Evolutionary conservation across 441 rosid species (phyloP).

Genomic region (Daphne laureola): DNA sequence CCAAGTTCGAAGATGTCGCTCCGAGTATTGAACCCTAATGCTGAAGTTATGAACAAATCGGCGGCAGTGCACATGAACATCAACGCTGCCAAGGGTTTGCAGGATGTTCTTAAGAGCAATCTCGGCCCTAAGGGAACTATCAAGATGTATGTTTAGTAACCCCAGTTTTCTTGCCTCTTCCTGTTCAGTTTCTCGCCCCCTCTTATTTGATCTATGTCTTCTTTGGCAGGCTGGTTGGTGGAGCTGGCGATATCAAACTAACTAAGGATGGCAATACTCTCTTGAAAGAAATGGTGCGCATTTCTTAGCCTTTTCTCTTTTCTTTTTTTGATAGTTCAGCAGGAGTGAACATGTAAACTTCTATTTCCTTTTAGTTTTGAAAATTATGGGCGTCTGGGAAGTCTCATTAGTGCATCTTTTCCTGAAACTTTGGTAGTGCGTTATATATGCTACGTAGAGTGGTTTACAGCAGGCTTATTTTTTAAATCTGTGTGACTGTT

Average conservation of each 20-base stretch:
- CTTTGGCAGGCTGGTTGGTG: conserved; percentile 80
- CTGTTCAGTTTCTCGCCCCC: not conserved
- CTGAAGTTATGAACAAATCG: conserved; percentile 96
- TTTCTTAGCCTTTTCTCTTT: too few relatives aligned
- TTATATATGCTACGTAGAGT: too few relatives aligned
- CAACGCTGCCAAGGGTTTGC: conserved; percentile 94
- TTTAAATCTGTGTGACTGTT: too few relatives aligned
- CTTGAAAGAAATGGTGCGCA: conserved; percentile 80
- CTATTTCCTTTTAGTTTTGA: not conserved
- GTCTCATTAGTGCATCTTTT: too few relatives aligned
- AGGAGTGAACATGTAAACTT: too few relatives aligned
- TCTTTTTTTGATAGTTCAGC: too few relatives aligned
- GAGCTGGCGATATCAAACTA: conserved; percentile 93
- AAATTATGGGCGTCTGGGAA: not conserved
- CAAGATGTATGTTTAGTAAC: conserved; percentile 50
- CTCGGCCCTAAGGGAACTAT: conserved; percentile 98
- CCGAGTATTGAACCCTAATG: conserved; percentile 89
- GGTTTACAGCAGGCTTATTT: too few relatives aligned
- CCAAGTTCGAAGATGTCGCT: conserved; percentile 57
- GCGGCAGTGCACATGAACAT: conserved; percentile 99
- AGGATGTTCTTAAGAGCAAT: conserved; percentile 84
- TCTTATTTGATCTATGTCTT: not conserved
- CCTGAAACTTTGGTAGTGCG: too few relatives aligned
- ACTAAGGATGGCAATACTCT: conserved; percentile 96
- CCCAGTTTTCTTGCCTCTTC: too few relatives aligned